phyloP scores from a whole-genome alignment of 2,329 filamentous ascomycete genomes.

The Mollisiaceae sp. region DNA sequence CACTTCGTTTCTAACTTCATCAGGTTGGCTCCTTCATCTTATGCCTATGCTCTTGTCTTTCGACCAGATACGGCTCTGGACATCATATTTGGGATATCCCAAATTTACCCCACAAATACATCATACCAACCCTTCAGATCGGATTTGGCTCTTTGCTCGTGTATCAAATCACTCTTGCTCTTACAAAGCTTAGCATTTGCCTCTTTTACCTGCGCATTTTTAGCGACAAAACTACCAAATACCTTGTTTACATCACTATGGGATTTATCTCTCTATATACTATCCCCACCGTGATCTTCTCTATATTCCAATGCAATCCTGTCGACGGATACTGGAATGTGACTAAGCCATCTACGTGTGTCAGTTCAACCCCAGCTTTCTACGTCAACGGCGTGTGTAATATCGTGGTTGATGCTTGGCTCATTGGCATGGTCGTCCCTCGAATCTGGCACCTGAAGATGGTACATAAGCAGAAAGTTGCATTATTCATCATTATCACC shows the following conservation, averaged over 20 bases:
- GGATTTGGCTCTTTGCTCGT: slow-evolving; percentile 17
- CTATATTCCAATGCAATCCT: slow-evolving; percentile 23
- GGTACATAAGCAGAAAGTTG: not conserved
- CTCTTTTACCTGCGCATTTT: slow-evolving; percentile 25
- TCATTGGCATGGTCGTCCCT: not conserved
- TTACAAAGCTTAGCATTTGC: slow-evolving; percentile 23
- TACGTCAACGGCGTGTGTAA: not conserved
- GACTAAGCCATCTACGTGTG: not conserved
- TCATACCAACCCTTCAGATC: slow-evolving; percentile 15
- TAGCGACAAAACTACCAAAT: slow-evolving; percentile 15
- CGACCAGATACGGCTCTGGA: slow-evolving; percentile 19
- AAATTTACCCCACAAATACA: not conserved
- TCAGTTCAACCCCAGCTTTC: not conserved
- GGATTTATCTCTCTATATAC: slow-evolving; percentile 23
- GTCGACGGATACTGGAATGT: not conserved
- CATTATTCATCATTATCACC: slow-evolving; percentile 2
- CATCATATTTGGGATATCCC: slow-evolving; percentile 14
- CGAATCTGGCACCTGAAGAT: not conserved
- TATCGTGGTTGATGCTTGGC: not conserved
- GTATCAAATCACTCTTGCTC: slow-evolving; percentile 19
- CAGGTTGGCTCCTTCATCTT: slow-evolving; percentile 3
- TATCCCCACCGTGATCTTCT: slow-evolving; percentile 15
- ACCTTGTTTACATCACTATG: slow-evolving; percentile 18
- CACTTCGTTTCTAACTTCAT: not conserved
- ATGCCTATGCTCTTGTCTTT: not conserved